phyloP scores from a whole-genome alignment of 2,329 filamentous ascomycete genomes.

The Xylaria sp. region DNA sequence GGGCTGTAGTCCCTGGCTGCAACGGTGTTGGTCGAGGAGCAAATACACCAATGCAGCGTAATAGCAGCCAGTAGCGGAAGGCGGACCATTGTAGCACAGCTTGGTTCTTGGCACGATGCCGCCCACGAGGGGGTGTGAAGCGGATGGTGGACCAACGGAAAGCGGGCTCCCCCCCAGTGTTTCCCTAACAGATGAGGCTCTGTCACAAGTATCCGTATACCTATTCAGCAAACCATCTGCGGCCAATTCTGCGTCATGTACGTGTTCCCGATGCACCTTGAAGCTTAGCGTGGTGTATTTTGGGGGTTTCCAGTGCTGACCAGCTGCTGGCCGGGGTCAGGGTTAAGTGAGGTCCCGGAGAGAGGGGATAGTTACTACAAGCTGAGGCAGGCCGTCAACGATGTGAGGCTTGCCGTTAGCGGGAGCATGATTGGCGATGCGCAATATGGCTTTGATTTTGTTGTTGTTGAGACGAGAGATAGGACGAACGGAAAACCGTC shows the following conservation, averaged over 20 bases:
- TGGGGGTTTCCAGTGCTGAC: constrained; percentile 14
- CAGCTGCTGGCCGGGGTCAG: constrained; percentile 11
- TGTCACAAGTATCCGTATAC: constrained; percentile 37
- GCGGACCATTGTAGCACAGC: constrained; percentile 31
- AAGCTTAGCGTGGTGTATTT: neutral
- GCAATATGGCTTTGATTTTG: neutral
- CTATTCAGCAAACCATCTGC: neutral
- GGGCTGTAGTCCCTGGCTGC: constrained; percentile 6
- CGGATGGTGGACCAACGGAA: constrained; percentile 30
- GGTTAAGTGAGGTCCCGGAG: neutral
- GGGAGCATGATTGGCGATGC: constrained; percentile 19
- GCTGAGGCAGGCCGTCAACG: neutral
- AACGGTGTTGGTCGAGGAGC: constrained; percentile 3
- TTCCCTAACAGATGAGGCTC: constrained; percentile 46
- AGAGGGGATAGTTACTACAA: neutral
- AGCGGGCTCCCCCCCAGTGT: constrained; percentile 27
- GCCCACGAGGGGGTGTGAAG: constrained; percentile 37
- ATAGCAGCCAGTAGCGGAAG: constrained; percentile 28
- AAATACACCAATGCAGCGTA: neutral
- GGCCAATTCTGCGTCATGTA: constrained; percentile 1
- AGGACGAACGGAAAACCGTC: neutral
- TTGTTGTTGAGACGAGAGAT: too few species aligned
- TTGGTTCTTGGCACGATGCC: constrained; percentile 16
- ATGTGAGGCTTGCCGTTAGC: constrained; percentile 13
- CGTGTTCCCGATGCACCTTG: neutral